Base-by-base conservation (phyloP, 495 filamentous ascomycete genomes). In the Lasiosphaeria hispida region DNA sequence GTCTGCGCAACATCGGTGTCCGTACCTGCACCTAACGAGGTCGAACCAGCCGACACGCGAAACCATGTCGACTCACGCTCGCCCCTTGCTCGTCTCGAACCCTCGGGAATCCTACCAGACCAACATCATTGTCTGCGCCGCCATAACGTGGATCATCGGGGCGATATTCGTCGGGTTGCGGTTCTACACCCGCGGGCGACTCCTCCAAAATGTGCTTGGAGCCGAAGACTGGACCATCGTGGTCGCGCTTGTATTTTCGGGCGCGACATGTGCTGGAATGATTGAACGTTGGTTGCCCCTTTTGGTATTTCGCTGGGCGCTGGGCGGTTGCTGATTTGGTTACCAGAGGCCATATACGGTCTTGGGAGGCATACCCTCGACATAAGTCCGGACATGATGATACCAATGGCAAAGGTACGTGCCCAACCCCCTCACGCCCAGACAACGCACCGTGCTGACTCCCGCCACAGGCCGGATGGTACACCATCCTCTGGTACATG, bases 161-260 rank as follows among this genome's bases (percentile, higher is more conserved):
- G 50, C 54, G n/a, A n/a, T 54, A 6, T 66, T 64, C 15, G 68
- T 68, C 3, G 58, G 13, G 8, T 44, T 68, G 18, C 53, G 65
- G 1, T 68, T 70, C 52, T 70, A 70, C 55, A 63, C 61, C 1
- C 49, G 68, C 1, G 42, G 57, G 1, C 19, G 45, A 6, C 45
- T 70, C 2, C 37, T 66, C 23, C 54, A 45, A 3, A 61, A 61
- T 39, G 54, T 60, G 11, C 42, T 68, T 13, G 60, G 58, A 3
- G 48, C 55, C 4, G 68, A 70, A 33, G 65, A 70, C 61, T 70
- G 65, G 68, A 41, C 62, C 8, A 64, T 66, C 8, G 23, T 70
- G 8, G 33, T 59, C 1, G 59, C 63, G 1, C 48, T 66, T 37
- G 59, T 57, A 11, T 63, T 68, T 15, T 59, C 61, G 4, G 65